phyloP scores from a whole-genome alignment of 192 early-diverging fungal genomes.

The Haplosporangium gracile region DNA sequence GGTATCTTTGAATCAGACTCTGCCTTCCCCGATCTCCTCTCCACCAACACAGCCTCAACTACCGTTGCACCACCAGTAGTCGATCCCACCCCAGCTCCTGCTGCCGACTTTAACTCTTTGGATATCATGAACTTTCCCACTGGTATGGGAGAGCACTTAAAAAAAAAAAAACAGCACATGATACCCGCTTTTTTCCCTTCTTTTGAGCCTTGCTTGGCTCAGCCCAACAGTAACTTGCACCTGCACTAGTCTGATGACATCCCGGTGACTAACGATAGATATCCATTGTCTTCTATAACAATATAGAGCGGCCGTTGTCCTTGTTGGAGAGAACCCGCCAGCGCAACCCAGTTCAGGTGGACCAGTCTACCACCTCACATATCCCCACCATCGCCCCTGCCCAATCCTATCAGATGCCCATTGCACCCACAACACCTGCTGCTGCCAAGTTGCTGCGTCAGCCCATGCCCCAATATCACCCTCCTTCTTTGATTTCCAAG shows the following conservation, averaged over 20 bases:
- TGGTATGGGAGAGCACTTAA: background rate
- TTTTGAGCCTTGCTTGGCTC: background rate
- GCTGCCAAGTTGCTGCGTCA: conserved; percentile 46
- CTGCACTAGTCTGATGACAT: background rate
- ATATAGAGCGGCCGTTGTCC: conserved; percentile 19
- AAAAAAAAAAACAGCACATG: background rate
- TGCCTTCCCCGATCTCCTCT: conserved; percentile 24
- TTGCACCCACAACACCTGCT: conserved; percentile 38
- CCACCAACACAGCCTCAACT: conserved; percentile 11
- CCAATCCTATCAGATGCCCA: background rate
- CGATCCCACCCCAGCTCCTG: conserved; percentile 6
- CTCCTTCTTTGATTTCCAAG: background rate
- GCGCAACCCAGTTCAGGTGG: conserved; percentile 33
- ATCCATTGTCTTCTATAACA: background rate
- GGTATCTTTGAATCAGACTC: conserved; percentile 63
- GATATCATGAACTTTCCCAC: conserved; percentile 1
- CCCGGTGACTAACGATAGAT: background rate
- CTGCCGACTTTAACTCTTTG: background rate
- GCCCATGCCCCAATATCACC: conserved; percentile 20
- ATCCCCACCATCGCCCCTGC: conserved; percentile 8
- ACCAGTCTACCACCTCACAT: background rate
- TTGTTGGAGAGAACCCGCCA: conserved; percentile 52
- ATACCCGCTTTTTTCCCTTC: too few species aligned
- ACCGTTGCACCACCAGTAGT: background rate
- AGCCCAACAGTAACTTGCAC: background rate